These are phyloP conservation scores for Psilocybe cyanescens DNA, from an alignment of 768 basidiomycete species.

Conservation along the genomic window DNA sequence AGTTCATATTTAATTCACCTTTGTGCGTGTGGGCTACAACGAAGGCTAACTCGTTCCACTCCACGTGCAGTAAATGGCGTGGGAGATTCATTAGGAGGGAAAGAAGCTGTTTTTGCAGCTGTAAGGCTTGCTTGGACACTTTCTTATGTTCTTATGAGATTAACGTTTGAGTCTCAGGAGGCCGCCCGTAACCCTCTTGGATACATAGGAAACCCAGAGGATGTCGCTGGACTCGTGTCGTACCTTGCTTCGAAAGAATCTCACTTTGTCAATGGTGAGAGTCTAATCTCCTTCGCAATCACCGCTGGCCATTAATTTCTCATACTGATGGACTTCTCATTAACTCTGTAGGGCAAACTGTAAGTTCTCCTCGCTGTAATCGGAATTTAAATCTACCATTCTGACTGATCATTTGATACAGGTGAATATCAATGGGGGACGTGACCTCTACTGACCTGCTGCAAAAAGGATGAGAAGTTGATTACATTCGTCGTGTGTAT, in stretches of 20 bases:
- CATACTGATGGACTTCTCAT: not conserved
- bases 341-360: conserved; percentile 7
- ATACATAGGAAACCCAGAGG: conserved; percentile 28
- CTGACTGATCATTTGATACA: not conserved
- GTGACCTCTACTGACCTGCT: not conserved
- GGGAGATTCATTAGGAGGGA: not conserved
- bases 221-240: conserved; percentile 29
- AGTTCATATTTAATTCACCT: not conserved
- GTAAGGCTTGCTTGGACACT: not conserved
- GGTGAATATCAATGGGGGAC: conserved; percentile 4
- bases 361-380: not conserved
- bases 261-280: conserved; percentile 11
- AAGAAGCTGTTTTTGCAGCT: not conserved
- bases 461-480: not conserved
- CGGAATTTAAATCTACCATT: not conserved
- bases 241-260: conserved; percentile 17
- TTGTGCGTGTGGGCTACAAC: not conserved
- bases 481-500: no score
- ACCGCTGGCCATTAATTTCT: not conserved
- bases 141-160: not conserved
- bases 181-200: conserved; percentile 3
- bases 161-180: not conserved
- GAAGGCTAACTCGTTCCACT: not conserved
- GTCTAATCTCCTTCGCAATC: not conserved
- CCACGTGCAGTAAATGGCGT: not conserved